These are phyloP conservation scores for Eucalyptus tenuipes DNA, from an alignment of 345 rosid species.

Conservation along the genomic window DNA sequence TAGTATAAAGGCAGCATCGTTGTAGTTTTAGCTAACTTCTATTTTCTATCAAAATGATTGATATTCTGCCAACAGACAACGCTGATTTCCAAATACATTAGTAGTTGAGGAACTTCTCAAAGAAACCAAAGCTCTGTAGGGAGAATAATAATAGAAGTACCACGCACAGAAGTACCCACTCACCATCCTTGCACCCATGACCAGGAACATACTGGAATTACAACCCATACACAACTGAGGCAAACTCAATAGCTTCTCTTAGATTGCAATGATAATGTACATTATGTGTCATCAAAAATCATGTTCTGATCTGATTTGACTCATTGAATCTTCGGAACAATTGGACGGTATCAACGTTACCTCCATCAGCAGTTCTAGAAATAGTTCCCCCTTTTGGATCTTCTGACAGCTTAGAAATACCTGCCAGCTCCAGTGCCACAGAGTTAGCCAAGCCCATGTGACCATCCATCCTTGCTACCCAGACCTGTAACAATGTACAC, in stretches of 20 bases:
- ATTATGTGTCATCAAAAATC: background rate
- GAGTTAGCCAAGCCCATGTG: slow-evolving; percentile 93
- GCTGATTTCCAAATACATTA: background rate
- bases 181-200: background rate
- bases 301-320: background rate
- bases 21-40: background rate
- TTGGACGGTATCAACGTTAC: slow-evolving; percentile 12
- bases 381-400: slow-evolving; percentile 77
- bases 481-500: slow-evolving; percentile 29
- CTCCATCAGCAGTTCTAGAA: slow-evolving; percentile 42
- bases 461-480: slow-evolving; percentile 85
- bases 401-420: slow-evolving; percentile 35
- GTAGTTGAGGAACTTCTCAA: background rate
- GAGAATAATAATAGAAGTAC: background rate
- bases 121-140: background rate
- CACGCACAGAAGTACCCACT: background rate
- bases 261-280: background rate
- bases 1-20: background rate
- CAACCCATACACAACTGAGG: background rate
- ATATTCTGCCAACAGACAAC: background rate
- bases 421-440: slow-evolving; percentile 54
- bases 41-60: background rate
- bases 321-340: background rate
- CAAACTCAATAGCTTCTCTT: background rate
- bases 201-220: background rate